These are phyloP conservation scores for Hemisphaericaspora xylofermentans DNA, from an alignment of 1,139 yeast species.

Conservation along the genomic window DNA sequence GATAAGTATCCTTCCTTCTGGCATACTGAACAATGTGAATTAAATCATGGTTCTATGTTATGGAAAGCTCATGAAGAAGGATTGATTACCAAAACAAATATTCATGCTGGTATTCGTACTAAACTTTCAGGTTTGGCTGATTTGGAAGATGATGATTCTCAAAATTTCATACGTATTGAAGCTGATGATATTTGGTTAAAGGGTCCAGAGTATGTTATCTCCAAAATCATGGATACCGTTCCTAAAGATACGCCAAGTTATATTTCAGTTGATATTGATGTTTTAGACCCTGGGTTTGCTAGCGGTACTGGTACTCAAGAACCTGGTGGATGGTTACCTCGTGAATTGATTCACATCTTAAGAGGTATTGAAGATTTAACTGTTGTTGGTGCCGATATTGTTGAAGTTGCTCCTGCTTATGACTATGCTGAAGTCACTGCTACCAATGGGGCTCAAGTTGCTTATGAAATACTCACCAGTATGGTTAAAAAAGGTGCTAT, in stretches of 20 bases:
- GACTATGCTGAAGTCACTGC: constrained; percentile 74
- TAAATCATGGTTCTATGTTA: constrained; percentile 79
- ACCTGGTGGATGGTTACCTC: constrained; percentile 79
- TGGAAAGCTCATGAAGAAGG: constrained; percentile 77
- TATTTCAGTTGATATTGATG: constrained; percentile 74
- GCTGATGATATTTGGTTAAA: constrained; percentile 70
- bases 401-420: constrained; percentile 74
- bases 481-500: constrained; percentile 64
- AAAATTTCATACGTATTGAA: constrained; percentile 60
- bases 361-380: constrained; percentile 58
- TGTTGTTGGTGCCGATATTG: constrained; percentile 75
- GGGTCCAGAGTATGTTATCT: constrained; percentile 55
- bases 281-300: constrained; percentile 77
- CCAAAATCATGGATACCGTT: constrained; percentile 48
- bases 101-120: constrained; percentile 74
- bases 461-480: constrained; percentile 64
- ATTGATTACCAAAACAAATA: constrained; percentile 52
- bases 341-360: constrained; percentile 65
- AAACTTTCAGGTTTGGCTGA: constrained; percentile 64
- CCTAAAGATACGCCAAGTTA: constrained; percentile 64
- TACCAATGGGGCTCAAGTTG: constrained; percentile 75
- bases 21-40: constrained; percentile 62
- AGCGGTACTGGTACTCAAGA: constrained; percentile 86
- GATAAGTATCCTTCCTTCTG: constrained; percentile 63
- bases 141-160: constrained; percentile 61